These are phyloP conservation scores for Psilocybe sp. DNA, from an alignment of 768 basidiomycete genomes.

Conservation along the genomic window DNA sequence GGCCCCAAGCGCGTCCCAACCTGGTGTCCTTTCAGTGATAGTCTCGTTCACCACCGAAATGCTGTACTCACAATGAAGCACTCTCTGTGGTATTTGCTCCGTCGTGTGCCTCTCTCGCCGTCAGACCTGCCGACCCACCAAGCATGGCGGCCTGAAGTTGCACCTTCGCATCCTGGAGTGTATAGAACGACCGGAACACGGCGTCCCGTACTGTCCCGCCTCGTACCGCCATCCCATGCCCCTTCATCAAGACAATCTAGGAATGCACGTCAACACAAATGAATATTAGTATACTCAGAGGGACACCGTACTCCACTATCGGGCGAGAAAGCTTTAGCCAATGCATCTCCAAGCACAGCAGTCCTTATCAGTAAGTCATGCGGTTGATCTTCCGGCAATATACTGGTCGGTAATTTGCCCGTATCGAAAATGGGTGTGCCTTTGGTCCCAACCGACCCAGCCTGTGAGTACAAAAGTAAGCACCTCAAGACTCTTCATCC, in stretches of 20 bases:
- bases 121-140: slow-evolving; percentile 12
- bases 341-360: slow-evolving; percentile 16
- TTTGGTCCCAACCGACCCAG: slow-evolving; percentile 15
- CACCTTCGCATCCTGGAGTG: slow-evolving; percentile 15
- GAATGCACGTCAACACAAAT: not conserved
- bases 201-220: slow-evolving; percentile 17
- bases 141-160: slow-evolving; percentile 16
- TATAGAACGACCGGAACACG: slow-evolving; percentile 17
- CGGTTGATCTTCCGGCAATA: slow-evolving; percentile 14
- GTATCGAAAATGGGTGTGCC: slow-evolving; percentile 19
- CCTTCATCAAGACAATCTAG: slow-evolving; percentile 10
- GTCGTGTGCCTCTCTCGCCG: slow-evolving; percentile 15
- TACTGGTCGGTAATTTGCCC: slow-evolving; percentile 9
- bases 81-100: slow-evolving; percentile 17
- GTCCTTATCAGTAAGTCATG: slow-evolving; percentile 18
- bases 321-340: slow-evolving; percentile 11
- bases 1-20: slow-evolving; percentile 15
- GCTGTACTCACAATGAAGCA: slow-evolving; percentile 10
- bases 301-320: slow-evolving; percentile 3
- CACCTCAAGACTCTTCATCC: not conserved
- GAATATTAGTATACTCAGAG: not conserved
- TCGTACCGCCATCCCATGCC: slow-evolving; percentile 18
- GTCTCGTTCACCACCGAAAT: not conserved
- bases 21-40: not conserved
- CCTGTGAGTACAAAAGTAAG: slow-evolving; percentile 2